Conservation (phyloP, 2,329 filamentous ascomycete species). For the Diaporthe sp. region DNA sequence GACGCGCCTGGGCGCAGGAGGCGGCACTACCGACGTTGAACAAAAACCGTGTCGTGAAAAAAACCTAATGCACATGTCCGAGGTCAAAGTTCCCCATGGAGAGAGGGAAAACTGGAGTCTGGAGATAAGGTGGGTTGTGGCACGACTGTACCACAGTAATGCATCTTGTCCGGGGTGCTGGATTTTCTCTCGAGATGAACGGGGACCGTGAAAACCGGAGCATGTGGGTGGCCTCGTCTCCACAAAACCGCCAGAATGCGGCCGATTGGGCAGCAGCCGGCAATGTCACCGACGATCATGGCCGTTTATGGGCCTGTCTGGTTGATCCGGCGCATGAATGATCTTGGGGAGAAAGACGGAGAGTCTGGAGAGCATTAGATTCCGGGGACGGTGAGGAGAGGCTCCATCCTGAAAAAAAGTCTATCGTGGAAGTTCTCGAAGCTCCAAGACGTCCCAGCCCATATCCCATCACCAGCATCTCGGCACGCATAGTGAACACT, state of each 20-base stretch:
- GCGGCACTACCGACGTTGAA: background rate
- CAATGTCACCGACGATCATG: conserved; percentile 27
- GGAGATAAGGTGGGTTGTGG: conserved; percentile 26
- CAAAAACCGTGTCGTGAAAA: background rate
- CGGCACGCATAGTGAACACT: background rate
- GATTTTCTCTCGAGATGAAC: conserved; percentile 3
- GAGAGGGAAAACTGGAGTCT: conserved; percentile 29
- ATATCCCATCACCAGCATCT: background rate
- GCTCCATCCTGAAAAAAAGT: background rate
- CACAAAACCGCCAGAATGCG: conserved; percentile 24
- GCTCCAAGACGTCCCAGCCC: too few species aligned
- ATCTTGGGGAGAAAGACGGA: conserved; percentile 26
- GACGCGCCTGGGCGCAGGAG: background rate
- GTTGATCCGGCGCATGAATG: background rate
- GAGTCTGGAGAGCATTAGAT: conserved; percentile 10
- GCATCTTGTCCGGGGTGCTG: background rate
- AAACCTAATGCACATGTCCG: background rate
- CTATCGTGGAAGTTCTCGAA: background rate
- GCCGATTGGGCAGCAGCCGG: conserved; percentile 9
- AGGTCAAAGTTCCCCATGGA: conserved; percentile 25
- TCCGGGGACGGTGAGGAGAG: background rate
- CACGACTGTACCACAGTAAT: conserved; percentile 1
- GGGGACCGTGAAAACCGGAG: background rate
- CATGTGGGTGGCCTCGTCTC: background rate
- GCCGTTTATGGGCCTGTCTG: background rate